These are phyloP conservation scores for Penicillium hordei DNA, from an alignment of 2,329 filamentous ascomycete species.

Conservation along the genomic window DNA sequence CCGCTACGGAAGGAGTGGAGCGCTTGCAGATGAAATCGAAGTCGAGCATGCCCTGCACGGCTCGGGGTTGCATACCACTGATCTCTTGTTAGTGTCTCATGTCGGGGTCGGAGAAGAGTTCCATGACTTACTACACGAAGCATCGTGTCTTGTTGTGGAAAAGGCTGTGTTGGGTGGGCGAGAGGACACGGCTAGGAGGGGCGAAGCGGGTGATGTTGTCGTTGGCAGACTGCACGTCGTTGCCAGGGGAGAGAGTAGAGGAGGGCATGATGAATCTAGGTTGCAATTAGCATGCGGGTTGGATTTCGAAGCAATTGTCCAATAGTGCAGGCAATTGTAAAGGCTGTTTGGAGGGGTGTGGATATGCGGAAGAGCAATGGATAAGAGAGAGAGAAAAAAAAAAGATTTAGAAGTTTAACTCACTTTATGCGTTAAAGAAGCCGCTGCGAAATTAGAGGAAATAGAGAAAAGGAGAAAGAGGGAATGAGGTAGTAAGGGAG, in stretches of 20 bases:
- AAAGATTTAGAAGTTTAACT: background rate
- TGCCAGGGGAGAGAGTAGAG: slow-evolving; percentile 51
- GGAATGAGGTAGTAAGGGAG: slow-evolving; percentile 23
- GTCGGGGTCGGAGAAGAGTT: background rate
- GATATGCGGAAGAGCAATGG: slow-evolving; percentile 12
- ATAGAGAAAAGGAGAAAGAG: slow-evolving; percentile 18
- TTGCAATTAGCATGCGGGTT: slow-evolving; percentile 5
- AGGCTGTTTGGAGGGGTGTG: background rate
- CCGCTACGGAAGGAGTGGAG: slow-evolving; percentile 89
- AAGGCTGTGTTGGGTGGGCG: slow-evolving; percentile 84
- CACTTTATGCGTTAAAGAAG: slow-evolving; percentile 24
- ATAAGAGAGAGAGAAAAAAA: slow-evolving; percentile 7
- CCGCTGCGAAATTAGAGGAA: slow-evolving; percentile 18
- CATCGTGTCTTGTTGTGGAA: slow-evolving; percentile 99
- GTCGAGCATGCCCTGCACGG: slow-evolving; percentile 91
- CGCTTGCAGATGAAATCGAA: slow-evolving; percentile 99
- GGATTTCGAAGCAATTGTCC: background rate
- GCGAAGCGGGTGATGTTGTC: slow-evolving; percentile 98
- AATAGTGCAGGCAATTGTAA: background rate
- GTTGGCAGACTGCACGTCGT: slow-evolving; percentile 72
- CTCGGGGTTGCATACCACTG: slow-evolving; percentile 90
- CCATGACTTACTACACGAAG: slow-evolving; percentile 79
- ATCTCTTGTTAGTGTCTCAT: slow-evolving; percentile 16
- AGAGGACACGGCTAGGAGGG: slow-evolving; percentile 87
- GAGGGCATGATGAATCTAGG: slow-evolving; percentile 54